Base-by-base conservation (phyloP, 768 basidiomycete genomes). In the Strobilomyces echinocephalus region DNA sequence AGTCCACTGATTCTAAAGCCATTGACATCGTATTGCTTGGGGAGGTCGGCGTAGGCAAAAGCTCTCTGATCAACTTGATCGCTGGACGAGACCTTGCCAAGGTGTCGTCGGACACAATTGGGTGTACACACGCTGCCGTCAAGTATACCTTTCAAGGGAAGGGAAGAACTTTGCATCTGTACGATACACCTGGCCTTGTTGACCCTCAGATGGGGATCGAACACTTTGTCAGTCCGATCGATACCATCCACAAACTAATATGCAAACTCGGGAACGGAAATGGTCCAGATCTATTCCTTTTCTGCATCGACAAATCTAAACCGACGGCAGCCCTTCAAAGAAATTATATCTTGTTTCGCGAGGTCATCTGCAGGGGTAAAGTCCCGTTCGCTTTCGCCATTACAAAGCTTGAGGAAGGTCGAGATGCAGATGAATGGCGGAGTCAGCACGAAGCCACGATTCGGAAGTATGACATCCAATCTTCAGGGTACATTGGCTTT, bases 1-100 rank as follows among this genome's bases (percentile, higher is more conserved):
- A 8, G 31, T 34, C 41, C 5, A 10, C 34, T 43, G 24, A 46
- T 20, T 49, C 56, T 14, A 56, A 48, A 28, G 40, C 43, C 34
- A 52, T 58, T 45, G 72, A 75, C 15, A 69, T 58, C n/a, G 74
- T 68, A n/a, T 63, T 64, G 24, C 69, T 78, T 8, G 73, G 67
- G 5, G 67, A 65, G 45, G 56, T 47, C 14, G 69, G 67, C 10
- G 67, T 66, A 9, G 67, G 73, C 10, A 78, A 78, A 59, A 77
- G 76, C 54, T 74, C 74, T 0, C 61, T 78, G 33, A 52, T 78
- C 54, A 78, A 78, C 55, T 60, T 76, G 63, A 55, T 78, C 24
- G 52, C 54, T 9, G 61, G 58, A 21, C 5, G 49, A 8, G 48
- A 63, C 1, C 50, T 58, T 18, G 75, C 75, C 2, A 31, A 42